Evolutionary conservation across 768 basidiomycete species (phyloP).

Genomic region (Lentinula sp.): DNA sequence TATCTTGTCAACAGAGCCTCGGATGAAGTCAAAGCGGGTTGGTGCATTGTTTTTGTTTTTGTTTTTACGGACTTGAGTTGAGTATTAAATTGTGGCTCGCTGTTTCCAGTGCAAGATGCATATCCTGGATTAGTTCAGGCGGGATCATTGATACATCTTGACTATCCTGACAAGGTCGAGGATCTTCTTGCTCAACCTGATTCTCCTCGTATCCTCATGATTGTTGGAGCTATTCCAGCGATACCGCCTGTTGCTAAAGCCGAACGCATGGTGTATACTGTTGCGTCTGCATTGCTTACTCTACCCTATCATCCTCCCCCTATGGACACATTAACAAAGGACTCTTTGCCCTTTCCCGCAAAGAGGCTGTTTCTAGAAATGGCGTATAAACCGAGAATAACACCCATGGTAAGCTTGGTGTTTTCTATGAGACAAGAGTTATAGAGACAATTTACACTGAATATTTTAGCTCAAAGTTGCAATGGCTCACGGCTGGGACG

Average conservation of each 20-base stretch:
- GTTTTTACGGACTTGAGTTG: background rate
- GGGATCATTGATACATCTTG: conserved; percentile 23
- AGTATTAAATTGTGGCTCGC: background rate
- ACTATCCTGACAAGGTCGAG: conserved; percentile 23
- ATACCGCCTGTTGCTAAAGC: conserved; percentile 20
- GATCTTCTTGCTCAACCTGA: conserved; percentile 16
- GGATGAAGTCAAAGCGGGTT: conserved; percentile 19
- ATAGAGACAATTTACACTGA: background rate
- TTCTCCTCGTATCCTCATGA: conserved; percentile 21
- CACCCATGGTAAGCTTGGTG: conserved; percentile 16
- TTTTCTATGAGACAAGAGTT: background rate
- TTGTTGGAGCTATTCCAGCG: conserved; percentile 29
- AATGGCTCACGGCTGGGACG: conserved; percentile 26
- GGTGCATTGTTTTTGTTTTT: background rate
- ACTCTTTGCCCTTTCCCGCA: conserved; percentile 20
- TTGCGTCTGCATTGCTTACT: conserved; percentile 22
- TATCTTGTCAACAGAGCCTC: conserved; percentile 25
- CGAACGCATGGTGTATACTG: conserved; percentile 28
- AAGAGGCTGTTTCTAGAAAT: conserved; percentile 28
- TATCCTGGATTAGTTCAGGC: conserved; percentile 16
- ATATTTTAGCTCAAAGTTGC: conserved; percentile 20
- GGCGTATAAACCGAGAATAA: conserved; percentile 28
- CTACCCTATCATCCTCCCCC: conserved; percentile 20
- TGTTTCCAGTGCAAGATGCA: conserved; percentile 16
- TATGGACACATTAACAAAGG: background rate